Percentiles rank a stretch among this genome's conserved stretches.
Evolutionary conservation across 768 basidiomycete species (phyloP).

Genomic region (Pisolithus microcarpus): DNA sequence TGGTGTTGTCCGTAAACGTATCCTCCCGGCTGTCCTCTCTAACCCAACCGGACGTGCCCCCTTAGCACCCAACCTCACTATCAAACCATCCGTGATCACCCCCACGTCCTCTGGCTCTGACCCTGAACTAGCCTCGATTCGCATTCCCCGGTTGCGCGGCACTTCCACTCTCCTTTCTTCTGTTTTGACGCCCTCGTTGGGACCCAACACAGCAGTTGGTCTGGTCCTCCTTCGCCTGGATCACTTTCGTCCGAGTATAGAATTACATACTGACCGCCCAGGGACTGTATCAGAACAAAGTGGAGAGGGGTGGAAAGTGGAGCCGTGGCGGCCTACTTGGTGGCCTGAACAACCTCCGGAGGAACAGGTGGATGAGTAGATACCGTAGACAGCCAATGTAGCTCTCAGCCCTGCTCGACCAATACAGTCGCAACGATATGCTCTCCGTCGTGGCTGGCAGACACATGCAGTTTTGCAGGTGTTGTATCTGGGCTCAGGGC

Average conservation of each 20-base stretch:
- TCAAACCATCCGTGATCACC: conserved; percentile 17
- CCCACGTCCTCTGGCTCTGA: not conserved
- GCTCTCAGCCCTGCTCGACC: conserved; percentile 36
- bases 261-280: conserved; percentile 10
- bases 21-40: conserved; percentile 67
- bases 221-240: conserved; percentile 78
- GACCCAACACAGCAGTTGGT: conserved; percentile 42
- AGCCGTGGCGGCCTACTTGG: conserved; percentile 64
- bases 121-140: conserved; percentile 26
- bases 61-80: conserved; percentile 15
- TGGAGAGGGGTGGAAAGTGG: conserved; percentile 33
- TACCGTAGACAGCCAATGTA: conserved; percentile 11
- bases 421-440: conserved; percentile 66
- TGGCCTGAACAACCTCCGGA: conserved; percentile 37
- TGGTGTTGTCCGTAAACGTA: conserved; percentile 83
- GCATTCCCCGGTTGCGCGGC: conserved; percentile 54
- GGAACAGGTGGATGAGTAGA: conserved; percentile 14
- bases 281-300: conserved; percentile 25
- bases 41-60: not conserved
- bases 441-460: conserved; percentile 78
- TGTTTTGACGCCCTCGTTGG: conserved; percentile 22
- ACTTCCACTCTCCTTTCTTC: conserved; percentile 70
- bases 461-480: conserved; percentile 45
- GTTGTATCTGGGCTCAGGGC: conserved; percentile 6
- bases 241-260: conserved; percentile 36